A percentile compares a stretch with the other conserved stretches of the same genome.
Evolutionary conservation across 2,329 filamentous ascomycete genomes (phyloP).

Genomic region (Clonostachys rhizophaga): DNA sequence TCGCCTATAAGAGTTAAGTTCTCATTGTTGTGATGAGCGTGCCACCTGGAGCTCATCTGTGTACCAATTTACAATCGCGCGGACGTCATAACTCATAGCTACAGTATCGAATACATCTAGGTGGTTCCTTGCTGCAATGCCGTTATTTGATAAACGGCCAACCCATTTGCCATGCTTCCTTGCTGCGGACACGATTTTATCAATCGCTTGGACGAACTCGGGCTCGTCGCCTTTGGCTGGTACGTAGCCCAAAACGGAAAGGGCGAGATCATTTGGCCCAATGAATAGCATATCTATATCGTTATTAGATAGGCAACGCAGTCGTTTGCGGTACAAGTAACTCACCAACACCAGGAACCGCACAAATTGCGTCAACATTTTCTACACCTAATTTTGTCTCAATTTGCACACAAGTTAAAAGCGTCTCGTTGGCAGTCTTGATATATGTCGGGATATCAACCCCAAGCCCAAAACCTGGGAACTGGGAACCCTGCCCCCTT

Average conservation of each 20-base stretch:
- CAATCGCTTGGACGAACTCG: slow-evolving; percentile 37
- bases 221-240: slow-evolving; percentile 40
- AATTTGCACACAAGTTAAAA: slow-evolving; percentile 38
- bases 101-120: no score
- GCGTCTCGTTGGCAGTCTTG: slow-evolving; percentile 33
- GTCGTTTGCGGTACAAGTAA: no score
- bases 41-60: no score
- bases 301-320: no score
- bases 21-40: no score
- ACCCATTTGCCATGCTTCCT: slow-evolving; percentile 45
- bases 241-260: slow-evolving; percentile 31
- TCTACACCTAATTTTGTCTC: slow-evolving; percentile 35
- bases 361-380: slow-evolving; percentile 30
- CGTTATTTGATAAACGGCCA: no score
- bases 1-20: no score
- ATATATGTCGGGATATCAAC: slow-evolving; percentile 32
- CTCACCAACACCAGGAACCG: slow-evolving; percentile 26
- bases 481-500: slow-evolving; percentile 36
- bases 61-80: no score
- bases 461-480: slow-evolving; percentile 29
- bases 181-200: slow-evolving; percentile 37
- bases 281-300: slow-evolving; percentile 33
- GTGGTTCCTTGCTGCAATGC: no score
- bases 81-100: no score
- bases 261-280: slow-evolving; percentile 36